Base-by-base conservation (phyloP, 2,329 filamentous ascomycete species). In the Epichloe sylvatica region DNA sequence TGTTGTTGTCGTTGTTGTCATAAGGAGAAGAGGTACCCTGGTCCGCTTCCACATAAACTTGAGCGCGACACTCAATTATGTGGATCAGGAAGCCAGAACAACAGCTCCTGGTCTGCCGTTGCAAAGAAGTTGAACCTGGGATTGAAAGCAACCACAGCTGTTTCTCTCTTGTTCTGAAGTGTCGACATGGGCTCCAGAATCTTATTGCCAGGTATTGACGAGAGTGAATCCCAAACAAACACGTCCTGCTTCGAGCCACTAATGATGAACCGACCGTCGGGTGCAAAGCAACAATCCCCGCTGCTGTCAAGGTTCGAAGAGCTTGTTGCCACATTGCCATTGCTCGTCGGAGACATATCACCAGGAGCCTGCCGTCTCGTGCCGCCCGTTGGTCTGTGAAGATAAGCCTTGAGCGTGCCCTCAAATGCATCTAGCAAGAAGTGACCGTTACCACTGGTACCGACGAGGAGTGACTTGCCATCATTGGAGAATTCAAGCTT, bases 401-500 rank as follows among this genome's bases (percentile, higher is more conserved):
- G 73, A 62, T 85, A 89, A 9, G 86, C 83, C 60, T 83, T 86
- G 21, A 97, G 66, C 6, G 74, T 76, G 38, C 91, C 92, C 40
- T 87, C 81, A 62, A 96, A 97, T 1, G 91, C 86, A 63, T 98
- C 92, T n/a, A 98, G 72, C 2, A 98, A 70, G 60, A 92, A 94
- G 65, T 98, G 92, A 0, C 89, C 88, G 47, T 76, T 76, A 6
- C 86, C 87, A 45, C 83, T 86, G 2, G 91, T 97, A 13, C 86
- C 86, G 17, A 98, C 66, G 5, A 98, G 75, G 45, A 98, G 68
- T 52, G 80, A 80, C 61, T 94, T 94, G 17, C 92, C 92, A 60
- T 98, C 92, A 60, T 98, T 98, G 51, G 87, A 92, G 63, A 98
- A 97, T 59, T 95, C 89, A 40, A 98, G 75, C 57, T 85, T 89